These are phyloP conservation scores for Herpetomonas tarakana DNA, from an alignment of 208 protist genomes.

Conservation along the genomic window DNA sequence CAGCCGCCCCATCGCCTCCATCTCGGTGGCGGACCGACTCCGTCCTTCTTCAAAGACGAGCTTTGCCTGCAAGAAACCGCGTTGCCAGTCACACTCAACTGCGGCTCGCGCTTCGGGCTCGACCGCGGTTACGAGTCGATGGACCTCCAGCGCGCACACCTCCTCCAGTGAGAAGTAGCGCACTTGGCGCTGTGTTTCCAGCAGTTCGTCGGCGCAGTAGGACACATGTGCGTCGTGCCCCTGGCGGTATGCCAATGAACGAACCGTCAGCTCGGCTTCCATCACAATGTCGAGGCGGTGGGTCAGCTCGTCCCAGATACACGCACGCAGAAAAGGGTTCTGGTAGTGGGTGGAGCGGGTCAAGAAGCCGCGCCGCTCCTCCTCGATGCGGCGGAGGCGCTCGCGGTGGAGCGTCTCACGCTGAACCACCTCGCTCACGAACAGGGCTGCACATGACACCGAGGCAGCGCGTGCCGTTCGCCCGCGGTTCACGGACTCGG, in stretches of 20 bases:
- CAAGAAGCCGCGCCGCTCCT: conserved; percentile 20
- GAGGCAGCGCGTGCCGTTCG: background rate
- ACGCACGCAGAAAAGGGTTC: conserved; percentile 20
- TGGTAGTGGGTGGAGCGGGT: conserved; percentile 18
- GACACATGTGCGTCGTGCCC: conserved; percentile 15
- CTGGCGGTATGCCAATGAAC: conserved; percentile 19
- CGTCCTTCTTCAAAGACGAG: background rate
- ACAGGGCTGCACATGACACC: background rate
- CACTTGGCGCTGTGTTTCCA: conserved; percentile 20
- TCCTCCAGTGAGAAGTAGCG: conserved; percentile 24
- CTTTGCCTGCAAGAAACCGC: background rate
- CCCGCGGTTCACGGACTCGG: background rate
- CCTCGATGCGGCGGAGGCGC: conserved; percentile 9
- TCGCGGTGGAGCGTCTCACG: conserved; percentile 9
- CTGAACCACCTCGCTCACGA: background rate
- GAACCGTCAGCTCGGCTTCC: conserved; percentile 29
- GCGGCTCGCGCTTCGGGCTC: conserved; percentile 25
- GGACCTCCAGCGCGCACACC: conserved; percentile 11
- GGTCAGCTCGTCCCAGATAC: conserved; percentile 37
- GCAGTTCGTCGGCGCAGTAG: conserved; percentile 28
- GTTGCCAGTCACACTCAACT: conserved; percentile 13
- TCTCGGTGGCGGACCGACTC: background rate
- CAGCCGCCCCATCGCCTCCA: background rate
- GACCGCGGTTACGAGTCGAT: conserved; percentile 17
- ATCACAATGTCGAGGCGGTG: conserved; percentile 37